Evolutionary conservation across 192 early-diverging fungal species (phyloP).

Genomic region (Spizellomyces punctatus): DNA sequence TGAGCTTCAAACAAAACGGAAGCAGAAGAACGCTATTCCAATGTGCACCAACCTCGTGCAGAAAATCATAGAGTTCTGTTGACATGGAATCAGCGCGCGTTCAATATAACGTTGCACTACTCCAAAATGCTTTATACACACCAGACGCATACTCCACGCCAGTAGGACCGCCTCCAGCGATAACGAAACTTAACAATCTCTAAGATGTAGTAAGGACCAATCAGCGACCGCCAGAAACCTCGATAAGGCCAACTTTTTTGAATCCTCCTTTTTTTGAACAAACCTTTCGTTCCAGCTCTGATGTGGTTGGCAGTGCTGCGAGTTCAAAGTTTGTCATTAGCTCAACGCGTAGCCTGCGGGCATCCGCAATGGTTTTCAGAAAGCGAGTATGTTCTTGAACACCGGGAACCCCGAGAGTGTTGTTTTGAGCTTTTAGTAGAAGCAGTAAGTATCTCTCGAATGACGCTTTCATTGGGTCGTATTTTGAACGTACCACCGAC

Average conservation of each 20-base stretch:
- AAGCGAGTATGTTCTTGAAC: constrained; percentile 64
- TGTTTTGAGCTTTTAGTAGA: constrained; percentile 27
- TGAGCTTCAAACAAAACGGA: too few species aligned
- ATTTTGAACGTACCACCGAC: neutral
- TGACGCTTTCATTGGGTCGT: neutral
- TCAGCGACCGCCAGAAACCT: neutral
- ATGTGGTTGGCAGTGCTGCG: constrained; percentile 63
- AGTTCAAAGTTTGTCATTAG: constrained; percentile 69
- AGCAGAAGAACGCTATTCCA: neutral
- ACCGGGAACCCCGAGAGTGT: constrained; percentile 63
- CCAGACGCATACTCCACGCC: constrained; percentile 71
- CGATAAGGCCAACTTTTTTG: neutral
- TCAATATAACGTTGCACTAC: neutral
- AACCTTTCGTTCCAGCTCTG: constrained; percentile 57
- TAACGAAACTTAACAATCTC: constrained; percentile 68
- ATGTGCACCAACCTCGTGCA: too few species aligned
- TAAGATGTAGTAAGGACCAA: neutral
- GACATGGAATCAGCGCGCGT: neutral
- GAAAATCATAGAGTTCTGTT: too few species aligned
- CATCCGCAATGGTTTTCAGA: constrained; percentile 70
- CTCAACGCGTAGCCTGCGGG: constrained; percentile 57
- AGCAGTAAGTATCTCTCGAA: neutral
- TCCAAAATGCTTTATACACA: constrained; percentile 43
- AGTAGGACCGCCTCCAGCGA: constrained; percentile 74
- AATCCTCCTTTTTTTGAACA: too few species aligned